Evolutionary conservation across 371 early-diverging fungal genomes (phyloP), one percentile per base, ranked within the genome.

Genomic region (Mortierella sp.): DNA sequence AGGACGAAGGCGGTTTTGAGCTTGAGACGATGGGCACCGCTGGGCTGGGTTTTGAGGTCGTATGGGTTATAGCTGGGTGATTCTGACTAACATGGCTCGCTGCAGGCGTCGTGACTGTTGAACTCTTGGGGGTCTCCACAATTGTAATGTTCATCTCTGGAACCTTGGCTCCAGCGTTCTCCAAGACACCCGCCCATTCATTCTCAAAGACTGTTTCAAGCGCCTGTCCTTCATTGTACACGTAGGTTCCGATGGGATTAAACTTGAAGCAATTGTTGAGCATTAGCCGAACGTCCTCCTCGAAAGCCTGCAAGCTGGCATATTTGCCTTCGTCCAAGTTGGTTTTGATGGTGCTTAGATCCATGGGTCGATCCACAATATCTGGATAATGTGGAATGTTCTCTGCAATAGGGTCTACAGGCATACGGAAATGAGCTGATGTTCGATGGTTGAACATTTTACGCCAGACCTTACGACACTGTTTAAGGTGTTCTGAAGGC

Each of bases 341-440:
- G 62, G 89, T 88, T 72, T 88, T 90, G 55, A 99, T 93, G 0
- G 99, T 99, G 26, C 92, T 88, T 30, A 99, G 71, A 80, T 99
- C 99, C 98, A 99, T 99, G 10, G 99, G 99, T 43, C 91, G 74
- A 69, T 94, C 96, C 75, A 99, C 90, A 40, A 97, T 87, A 0
- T 88, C 86, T 11, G 85, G 86, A 84, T 99, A 99, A 66, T 92
- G 92, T 0, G 98, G 98, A 22, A 98, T 92, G 39, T 91, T 89
- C 39, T 96, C 89, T 2, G 90, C 90, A 28, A 94, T 86, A 6
- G 93, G 90, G 84, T 99, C 98, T 22, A 99, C 99, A 18, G 99
- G 99, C 69, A 88, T 89, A 40, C 91, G 87, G 77, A 97, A 97
- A 22, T 75, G 80, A 1, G 52, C 55, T 0, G 80, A 64, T 4